A percentile compares a stretch with the other conserved stretches of the same genome.
Evolutionary conservation across 805 yeast species (phyloP).

Genomic region (Allodekkera sacchari): DNA sequence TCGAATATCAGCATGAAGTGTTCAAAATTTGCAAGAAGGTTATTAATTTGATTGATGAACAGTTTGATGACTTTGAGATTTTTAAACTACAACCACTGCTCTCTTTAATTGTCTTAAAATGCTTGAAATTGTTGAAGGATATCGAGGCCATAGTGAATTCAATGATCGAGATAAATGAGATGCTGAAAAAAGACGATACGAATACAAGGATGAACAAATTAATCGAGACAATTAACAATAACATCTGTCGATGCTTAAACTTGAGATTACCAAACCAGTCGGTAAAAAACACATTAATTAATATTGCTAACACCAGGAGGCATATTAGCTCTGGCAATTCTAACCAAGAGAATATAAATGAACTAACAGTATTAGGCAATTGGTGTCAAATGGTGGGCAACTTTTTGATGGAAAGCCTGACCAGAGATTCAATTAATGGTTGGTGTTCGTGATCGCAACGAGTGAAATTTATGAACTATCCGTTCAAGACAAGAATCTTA

Average conservation of each 20-base stretch:
- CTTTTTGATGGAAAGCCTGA: slow-evolving; percentile 9
- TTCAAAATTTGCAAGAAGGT: slow-evolving; percentile 21
- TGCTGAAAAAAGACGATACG: slow-evolving; percentile 13
- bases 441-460: slow-evolving; percentile 12
- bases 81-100: slow-evolving; percentile 18
- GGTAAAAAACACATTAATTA: slow-evolving; percentile 7
- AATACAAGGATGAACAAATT: slow-evolving; percentile 17
- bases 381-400: slow-evolving; percentile 18
- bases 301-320: slow-evolving; percentile 5
- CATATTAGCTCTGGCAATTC: too few species aligned
- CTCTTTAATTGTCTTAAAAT: slow-evolving; percentile 18
- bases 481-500: too few species aligned
- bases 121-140: slow-evolving; percentile 15
- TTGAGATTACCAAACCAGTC: slow-evolving; percentile 14
- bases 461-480: too few species aligned
- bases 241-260: slow-evolving; percentile 10
- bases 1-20: slow-evolving; percentile 23
- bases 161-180: slow-evolving; percentile 16
- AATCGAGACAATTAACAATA: slow-evolving; percentile 11
- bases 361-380: slow-evolving; percentile 10
- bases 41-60: slow-evolving; percentile 21
- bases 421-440: slow-evolving; percentile 19
- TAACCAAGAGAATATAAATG: too few species aligned
- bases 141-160: slow-evolving; percentile 13
- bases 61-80: slow-evolving; percentile 22